phyloP scores from a whole-genome alignment of 257 asterid species.

The Ocimum tenuiflorum region DNA sequence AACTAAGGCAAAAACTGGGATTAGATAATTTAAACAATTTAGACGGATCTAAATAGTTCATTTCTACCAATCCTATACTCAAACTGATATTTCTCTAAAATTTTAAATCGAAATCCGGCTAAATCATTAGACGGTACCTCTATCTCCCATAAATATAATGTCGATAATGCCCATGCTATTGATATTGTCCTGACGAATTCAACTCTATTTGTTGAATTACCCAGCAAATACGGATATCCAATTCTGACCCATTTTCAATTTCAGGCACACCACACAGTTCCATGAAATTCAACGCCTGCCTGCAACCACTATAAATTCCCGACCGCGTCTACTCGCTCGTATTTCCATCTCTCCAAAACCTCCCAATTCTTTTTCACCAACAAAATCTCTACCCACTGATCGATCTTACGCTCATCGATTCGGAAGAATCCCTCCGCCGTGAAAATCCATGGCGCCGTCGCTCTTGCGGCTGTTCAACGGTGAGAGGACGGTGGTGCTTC shows the following conservation, averaged over 20 bases:
- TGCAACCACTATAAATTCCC: not conserved
- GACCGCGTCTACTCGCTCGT: constrained; percentile 19
- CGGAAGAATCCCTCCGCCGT: not conserved
- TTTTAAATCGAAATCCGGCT: too few relatives aligned
- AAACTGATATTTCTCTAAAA: too few relatives aligned
- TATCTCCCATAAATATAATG: too few relatives aligned
- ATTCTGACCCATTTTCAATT: not conserved
- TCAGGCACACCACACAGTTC: constrained; percentile 23
- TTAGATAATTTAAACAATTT: too few relatives aligned
- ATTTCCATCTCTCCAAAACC: constrained; percentile 9
- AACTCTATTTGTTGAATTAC: too few relatives aligned
- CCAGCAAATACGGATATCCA: too few relatives aligned
- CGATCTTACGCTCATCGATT: not conserved
- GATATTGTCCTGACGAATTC: too few relatives aligned
- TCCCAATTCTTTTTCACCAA: not conserved
- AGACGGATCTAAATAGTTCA: too few relatives aligned
- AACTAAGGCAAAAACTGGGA: too few relatives aligned
- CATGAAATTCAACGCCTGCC: constrained; percentile 14
- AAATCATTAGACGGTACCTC: too few relatives aligned
- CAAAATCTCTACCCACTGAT: not conserved
- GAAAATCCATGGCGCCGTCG: constrained; percentile 34
- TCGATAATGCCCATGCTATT: too few relatives aligned
- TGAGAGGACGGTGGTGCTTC: constrained; percentile 78
- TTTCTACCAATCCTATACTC: too few relatives aligned
- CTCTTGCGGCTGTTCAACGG: constrained; percentile 60